Evolutionary conservation across 2,329 filamentous ascomycete genomes (phyloP), one percentile per base, ranked within the genome.

Genomic region (Penicillium sp.): DNA sequence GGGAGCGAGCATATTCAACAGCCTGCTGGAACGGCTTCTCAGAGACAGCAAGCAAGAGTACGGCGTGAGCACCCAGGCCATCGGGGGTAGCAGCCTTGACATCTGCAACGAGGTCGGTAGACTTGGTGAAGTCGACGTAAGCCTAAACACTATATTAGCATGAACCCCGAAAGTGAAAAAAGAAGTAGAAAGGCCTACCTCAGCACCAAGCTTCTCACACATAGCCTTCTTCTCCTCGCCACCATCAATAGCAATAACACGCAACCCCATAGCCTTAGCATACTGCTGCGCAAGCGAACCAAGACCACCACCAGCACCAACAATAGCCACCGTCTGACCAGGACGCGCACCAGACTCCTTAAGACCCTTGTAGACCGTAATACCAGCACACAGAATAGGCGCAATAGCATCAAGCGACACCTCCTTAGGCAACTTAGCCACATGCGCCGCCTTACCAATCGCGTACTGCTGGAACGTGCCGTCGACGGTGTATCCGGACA

Each of bases 1-100:
- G 82, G 49, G 88, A 80, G 53, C 91, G 86, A 55, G 95, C 84
- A 72, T 96, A 95, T 71, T 78, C 83, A 42, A 87, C 83, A 37
- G 91, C 91, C 75, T 96, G 90, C 75, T 95, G 88, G 83, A 96
- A 96, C 47, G 91, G 91, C 76, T 85, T 88, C 79, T 96, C 90
- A 61, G 77, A 80, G 45, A 88, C 89, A 54, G 91, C 90, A 53
- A 96, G 81, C 39, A 96, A 77, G 58, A 96, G 77, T 54, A 91
- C 89, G 34, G 88, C 90, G 63, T 95, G 86, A 5, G 90, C 89
- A 45, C 91, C 91, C 15, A 88, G 78, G 19, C 87, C 87, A 61
- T 91, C 88, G 26, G 80, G 72, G 1, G 88, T 94, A 26, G 84
- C 83, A 41, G 81, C 82, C 75, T 89, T 87, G 57, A 96, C 90